Percentiles rank a stretch among this genome's conserved stretches.
These are phyloP conservation scores for Myxozyma kluyveri DNA, from an alignment of 805 yeast species.

Conservation along the genomic window DNA sequence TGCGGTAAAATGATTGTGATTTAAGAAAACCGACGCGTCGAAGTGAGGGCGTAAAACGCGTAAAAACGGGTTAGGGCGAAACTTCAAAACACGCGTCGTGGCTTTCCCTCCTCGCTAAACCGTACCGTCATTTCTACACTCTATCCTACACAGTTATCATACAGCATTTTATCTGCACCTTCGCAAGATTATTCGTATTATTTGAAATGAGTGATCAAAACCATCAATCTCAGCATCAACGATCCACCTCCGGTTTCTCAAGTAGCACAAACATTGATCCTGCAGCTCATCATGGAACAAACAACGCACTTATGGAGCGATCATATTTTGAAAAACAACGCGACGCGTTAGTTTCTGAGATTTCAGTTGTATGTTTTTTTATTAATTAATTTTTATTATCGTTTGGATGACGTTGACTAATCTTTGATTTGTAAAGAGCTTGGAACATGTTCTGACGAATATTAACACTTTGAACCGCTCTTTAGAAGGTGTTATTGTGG, in stretches of 20 bases:
- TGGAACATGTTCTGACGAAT: constrained; percentile 65
- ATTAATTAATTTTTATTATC: neutral
- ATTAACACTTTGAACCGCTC: constrained; percentile 66
- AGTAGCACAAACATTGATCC: neutral
- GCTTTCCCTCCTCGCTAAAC: too few relatives aligned
- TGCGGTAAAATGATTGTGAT: too few relatives aligned
- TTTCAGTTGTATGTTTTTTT: constrained; percentile 40
- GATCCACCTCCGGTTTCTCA: neutral
- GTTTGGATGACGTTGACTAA: neutral
- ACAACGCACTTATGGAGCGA: constrained; percentile 1
- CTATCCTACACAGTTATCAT: too few relatives aligned
- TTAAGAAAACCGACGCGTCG: neutral
- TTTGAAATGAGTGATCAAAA: too few relatives aligned
- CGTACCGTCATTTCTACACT: too few relatives aligned
- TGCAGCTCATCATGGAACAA: too few relatives aligned
- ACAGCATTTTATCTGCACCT: too few relatives aligned
- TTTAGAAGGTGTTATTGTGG: constrained; percentile 62
- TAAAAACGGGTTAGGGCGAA: constrained; percentile 8
- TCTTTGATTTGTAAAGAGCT: constrained; percentile 31
- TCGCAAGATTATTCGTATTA: too few relatives aligned
- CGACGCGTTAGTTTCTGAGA: constrained; percentile 56
- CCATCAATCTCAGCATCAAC: too few relatives aligned
- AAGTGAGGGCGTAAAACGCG: neutral
- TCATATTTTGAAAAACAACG: constrained; percentile 58
- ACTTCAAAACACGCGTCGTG: too few relatives aligned